Percentiles rank a stretch among this genome's conserved stretches.
These are phyloP conservation scores for Trametes versicolor DNA, from an alignment of 1,284 basidiomycete species.

Conservation along the genomic window DNA sequence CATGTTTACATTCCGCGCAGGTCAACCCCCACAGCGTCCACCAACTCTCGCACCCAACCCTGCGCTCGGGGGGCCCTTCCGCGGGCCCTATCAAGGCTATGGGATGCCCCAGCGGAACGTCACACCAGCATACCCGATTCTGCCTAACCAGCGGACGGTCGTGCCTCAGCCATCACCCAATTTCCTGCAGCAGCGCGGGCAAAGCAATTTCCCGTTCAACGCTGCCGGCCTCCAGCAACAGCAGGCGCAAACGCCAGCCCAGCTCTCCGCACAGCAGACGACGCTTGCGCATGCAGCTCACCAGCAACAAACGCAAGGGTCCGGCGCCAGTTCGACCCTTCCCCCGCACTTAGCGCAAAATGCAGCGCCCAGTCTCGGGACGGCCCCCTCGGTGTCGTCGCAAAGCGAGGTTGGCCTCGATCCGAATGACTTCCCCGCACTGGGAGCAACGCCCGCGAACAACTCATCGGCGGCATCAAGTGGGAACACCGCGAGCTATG, in stretches of 20 bases:
- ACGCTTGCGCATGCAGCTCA: constrained; percentile 42
- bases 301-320: constrained; percentile 51
- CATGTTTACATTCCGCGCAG: constrained; percentile 52
- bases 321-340: constrained; percentile 62
- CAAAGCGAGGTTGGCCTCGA: constrained; percentile 81
- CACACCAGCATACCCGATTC: constrained; percentile 60
- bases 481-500: constrained; percentile 71
- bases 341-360: constrained; percentile 64
- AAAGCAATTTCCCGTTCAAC: constrained; percentile 66
- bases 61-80: constrained; percentile 67
- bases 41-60: constrained; percentile 76
- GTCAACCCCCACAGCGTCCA: constrained; percentile 82
- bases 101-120: constrained; percentile 70
- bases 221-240: constrained; percentile 61
- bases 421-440: constrained; percentile 86
- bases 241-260: constrained; percentile 53
- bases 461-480: constrained; percentile 45
- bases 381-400: constrained; percentile 68
- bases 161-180: constrained; percentile 69
- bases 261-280: constrained; percentile 53
- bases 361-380: constrained; percentile 54
- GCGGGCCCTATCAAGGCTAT: constrained; percentile 70
- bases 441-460: constrained; percentile 65
- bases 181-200: constrained; percentile 69
- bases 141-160: constrained; percentile 68